These are phyloP conservation scores for Stereocaulon alpinum DNA, from an alignment of 495 filamentous ascomycete genomes.

Conservation along the genomic window DNA sequence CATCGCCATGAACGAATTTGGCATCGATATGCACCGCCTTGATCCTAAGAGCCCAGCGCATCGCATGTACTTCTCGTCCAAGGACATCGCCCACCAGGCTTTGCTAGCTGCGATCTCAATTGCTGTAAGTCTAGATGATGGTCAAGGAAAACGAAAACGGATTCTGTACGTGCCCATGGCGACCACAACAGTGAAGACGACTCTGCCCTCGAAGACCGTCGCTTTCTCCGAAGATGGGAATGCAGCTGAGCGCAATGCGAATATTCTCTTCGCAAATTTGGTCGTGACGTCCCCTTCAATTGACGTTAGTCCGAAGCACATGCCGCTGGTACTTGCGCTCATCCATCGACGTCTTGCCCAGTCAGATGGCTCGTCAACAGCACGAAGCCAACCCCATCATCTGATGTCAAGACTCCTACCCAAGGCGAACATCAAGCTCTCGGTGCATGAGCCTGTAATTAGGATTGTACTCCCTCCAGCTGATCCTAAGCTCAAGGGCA, in stretches of 20 bases:
- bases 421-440: conserved; percentile 90
- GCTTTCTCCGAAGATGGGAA: conserved; percentile 64
- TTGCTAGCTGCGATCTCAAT: conserved; percentile 85
- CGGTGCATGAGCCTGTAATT: conserved; percentile 89
- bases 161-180: conserved; percentile 96
- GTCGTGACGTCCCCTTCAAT: conserved; percentile 93
- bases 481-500: conserved; percentile 43
- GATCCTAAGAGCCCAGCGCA: conserved; percentile 91
- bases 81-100: conserved; percentile 91
- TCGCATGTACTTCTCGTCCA: conserved; percentile 95
- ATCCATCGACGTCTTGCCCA: conserved; percentile 47
- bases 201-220: conserved; percentile 87
- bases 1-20: conserved; percentile 89
- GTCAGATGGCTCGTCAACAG: conserved; percentile 35
- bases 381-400: conserved; percentile 36
- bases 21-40: conserved; percentile 83
- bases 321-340: conserved; percentile 75
- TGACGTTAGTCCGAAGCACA: conserved; percentile 87
- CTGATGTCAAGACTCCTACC: conserved; percentile 86
- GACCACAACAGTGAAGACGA: conserved; percentile 90
- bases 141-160: conserved; percentile 69
- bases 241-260: conserved; percentile 81
- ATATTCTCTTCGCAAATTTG: conserved; percentile 90
- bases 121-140: conserved; percentile 83
- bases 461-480: conserved; percentile 74